Conservation (phyloP, 1,284 basidiomycete genomes). For the Naganishia sp. region DNA sequence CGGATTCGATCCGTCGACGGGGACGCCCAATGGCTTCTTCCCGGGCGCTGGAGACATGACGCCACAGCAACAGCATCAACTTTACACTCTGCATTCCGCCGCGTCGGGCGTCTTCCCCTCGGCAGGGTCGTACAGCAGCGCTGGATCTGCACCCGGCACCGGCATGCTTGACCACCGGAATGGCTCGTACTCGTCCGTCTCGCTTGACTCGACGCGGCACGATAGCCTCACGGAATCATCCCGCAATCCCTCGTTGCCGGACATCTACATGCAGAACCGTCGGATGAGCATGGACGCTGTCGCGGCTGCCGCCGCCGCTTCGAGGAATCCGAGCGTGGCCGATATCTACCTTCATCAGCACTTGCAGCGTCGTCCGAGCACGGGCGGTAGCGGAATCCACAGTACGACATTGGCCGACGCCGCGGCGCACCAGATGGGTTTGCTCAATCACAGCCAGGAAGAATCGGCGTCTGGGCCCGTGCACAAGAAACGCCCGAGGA, state of each 20-base stretch:
- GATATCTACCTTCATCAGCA: conserved; percentile 23
- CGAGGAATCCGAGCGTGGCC: conserved; percentile 12
- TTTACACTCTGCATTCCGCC: conserved; percentile 22
- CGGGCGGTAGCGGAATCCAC: not conserved
- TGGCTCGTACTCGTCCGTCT: conserved; percentile 30
- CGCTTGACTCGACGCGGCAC: conserved; percentile 29
- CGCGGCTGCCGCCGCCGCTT: not conserved
- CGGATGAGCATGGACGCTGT: conserved; percentile 14
- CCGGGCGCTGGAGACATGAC: conserved; percentile 5
- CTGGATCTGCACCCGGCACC: not conserved
- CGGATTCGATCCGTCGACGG: conserved; percentile 16
- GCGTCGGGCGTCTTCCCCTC: conserved; percentile 13
- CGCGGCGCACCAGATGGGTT: conserved; percentile 22
- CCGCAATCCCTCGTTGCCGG: conserved; percentile 17
- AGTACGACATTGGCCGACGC: conserved; percentile 16
- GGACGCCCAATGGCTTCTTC: conserved; percentile 15
- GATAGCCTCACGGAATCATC: conserved; percentile 20
- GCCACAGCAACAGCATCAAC: conserved; percentile 18
- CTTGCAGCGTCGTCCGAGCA: conserved; percentile 5
- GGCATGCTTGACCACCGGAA: conserved; percentile 26
- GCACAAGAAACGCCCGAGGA: conserved; percentile 51
- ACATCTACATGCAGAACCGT: conserved; percentile 16
- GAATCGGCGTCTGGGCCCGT: conserved; percentile 33
- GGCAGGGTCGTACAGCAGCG: conserved; percentile 14
- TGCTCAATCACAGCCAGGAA: conserved; percentile 5